Evolutionary conservation across 1,139 yeast genomes (phyloP), one percentile per base, ranked within the genome.

Genomic region (Candida sojae): DNA sequence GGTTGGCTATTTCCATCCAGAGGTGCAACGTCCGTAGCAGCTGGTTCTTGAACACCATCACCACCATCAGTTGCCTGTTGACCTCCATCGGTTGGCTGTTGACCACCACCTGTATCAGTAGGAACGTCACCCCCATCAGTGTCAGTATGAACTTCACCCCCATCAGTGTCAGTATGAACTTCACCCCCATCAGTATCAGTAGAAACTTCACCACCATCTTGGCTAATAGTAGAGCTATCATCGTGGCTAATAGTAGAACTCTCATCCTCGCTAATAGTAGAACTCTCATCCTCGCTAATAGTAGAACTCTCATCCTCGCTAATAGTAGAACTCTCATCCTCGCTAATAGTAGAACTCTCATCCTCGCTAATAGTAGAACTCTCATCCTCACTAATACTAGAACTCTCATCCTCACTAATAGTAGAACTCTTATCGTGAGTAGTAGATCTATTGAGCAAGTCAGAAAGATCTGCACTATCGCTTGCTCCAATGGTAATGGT

Each of bases 401-500:
- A 9, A 32, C n/a, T 11, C 23, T 33, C 36, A 33, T 11, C 23
- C 5, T 8, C n/a, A 6, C 23, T 6, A 6, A 6, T 21, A 33
- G 23, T 33, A 33, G 23, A 6, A n/a, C 21, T 13, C 12, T 33
- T 21, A 33, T 11, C 23, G 6, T 31, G 17, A 31, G 2, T 31
- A 6, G 33, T 11, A 3, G 33, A 31, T 7, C 10, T 11, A 31
- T 10, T 10, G 10, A n/a, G 33, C 8, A 31, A 8, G 10, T n/a
- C 33, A 8, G 29, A 26, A 26, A 26, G 29, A 26, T 31, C 33
- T 9, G 2, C n/a, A 31, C 33, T 31, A 10, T 31, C 33, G 9
- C 13, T 6, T 34, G 40, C 32, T 26, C n/a, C 23, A 8, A 42
- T 35, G 11, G 44, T 42, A 17, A 42, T 34, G 2, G 44, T 42